Base-by-base conservation (phyloP, 495 filamentous ascomycete genomes). In the Aspergillus cavernicola region DNA sequence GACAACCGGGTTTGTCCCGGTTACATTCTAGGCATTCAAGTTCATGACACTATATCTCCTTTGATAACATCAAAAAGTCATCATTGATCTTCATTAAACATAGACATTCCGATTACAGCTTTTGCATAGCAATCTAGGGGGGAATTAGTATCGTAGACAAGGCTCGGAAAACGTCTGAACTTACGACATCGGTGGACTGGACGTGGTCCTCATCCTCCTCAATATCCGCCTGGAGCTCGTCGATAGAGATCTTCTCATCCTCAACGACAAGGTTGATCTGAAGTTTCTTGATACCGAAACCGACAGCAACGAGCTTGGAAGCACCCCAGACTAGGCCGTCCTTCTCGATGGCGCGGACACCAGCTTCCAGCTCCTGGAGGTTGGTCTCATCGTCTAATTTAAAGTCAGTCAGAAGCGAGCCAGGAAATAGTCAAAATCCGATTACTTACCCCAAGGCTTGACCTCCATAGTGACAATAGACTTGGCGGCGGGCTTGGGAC, bases 251-350 rank as follows among this genome's bases (percentile, higher is more conserved):
- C 80, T 97, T 97, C 50, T 97, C 93, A 67, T 98, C 93, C 80
- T 97, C 93, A 58, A 97, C 80, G 59, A 97, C 91, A 56, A 97
- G 70, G 83, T 88, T 97, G 82, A 98, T 95, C 82, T 97, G 95
- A 56, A 98, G 84, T 84, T 97, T 97, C 86, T 93, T 96, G 80
- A 98, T 95, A 76, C 95, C 95, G 82, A 91, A 98, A 66, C 90
- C 84, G 56, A 97, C 86, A 49, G 91, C 69, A 35, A 95, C 87
- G 54, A 96, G 76, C 79, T 92, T 91, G 67, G 87, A 92, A 58
- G 80, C 84, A 83, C 93, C 93, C 93, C 93, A 98, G 38, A 93
- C 86, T 50, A 98, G 86, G 72, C 93, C 93, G 56, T 98, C 93
- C 79, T 85, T 82, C 75, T 90, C 85, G 62, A 98, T 95, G 59